Base-by-base conservation (phyloP, 164 flowering plant species). In the Warburgia ugandensis region DNA sequence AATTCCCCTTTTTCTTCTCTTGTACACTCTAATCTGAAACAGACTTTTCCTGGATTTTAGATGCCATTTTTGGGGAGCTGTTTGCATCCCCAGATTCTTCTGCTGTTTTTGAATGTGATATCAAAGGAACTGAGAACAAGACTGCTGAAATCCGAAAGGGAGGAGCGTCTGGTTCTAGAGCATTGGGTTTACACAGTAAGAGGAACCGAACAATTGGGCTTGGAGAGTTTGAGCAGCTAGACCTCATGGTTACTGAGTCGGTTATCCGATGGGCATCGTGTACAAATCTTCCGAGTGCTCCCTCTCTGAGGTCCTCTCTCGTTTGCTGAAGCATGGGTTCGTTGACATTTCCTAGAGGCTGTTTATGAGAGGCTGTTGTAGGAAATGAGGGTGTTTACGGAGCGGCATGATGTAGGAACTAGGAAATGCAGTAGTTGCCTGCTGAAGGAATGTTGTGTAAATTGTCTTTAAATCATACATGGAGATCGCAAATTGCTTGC, bases 191-290 rank as follows among this genome's bases (percentile, higher is more conserved):
- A 55, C 91, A 66, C 39, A 76, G 66, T 66, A 77, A 61, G 60
- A 78, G 97, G 65, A 80, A 86, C 50, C 82, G 64, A 47, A 89
- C 97, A 0, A 89, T 89, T 45, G 90, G 97, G 2, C 73, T 76
- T 14, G 90, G 94, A 32, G 97, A 85, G 73, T 50, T 73, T 41
- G 84, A 77, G 43, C 94, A 79, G 51, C 63, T 89, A 25, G 77
- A 83, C 68, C 65, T 83, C 27, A 65, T 80, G 57, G 86, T 77
- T 46, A 76, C 83, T 1, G 95, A 81, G 60, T 83, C 97, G 10
- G 74, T 89, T 3, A 78, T 89, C 33, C 79, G 97, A 4, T 89
- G 97, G 97, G 87, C 88, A 11, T 89, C 97, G 16, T 86, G 95
- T 75, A 85, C 97, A 0, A 62, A 77, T 60, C 66, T 88, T 39